Evolutionary conservation across 257 asterid genomes (phyloP).

Genomic region (Nicotiana paniculata): DNA sequence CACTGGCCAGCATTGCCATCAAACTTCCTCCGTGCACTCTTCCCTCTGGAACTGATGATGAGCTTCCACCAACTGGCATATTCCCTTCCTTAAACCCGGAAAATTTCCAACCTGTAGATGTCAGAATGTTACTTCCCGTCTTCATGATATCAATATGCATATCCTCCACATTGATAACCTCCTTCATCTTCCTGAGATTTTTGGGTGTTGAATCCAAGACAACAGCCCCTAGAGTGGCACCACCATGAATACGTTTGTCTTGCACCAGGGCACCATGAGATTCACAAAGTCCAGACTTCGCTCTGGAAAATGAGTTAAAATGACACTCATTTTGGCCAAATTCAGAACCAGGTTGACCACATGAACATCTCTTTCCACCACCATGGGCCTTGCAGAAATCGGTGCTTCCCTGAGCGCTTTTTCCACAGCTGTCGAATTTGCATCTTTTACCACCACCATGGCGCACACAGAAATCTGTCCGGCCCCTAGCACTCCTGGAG

Average conservation of each 20-base stretch:
- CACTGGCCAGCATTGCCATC: slow-evolving; percentile 43
- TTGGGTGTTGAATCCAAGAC: slow-evolving; percentile 32
- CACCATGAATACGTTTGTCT: slow-evolving; percentile 83
- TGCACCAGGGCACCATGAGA: slow-evolving; percentile 70
- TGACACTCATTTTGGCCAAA: slow-evolving; percentile 51
- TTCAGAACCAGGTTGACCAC: slow-evolving; percentile 72
- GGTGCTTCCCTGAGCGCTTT: slow-evolving; percentile 96
- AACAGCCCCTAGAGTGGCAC: slow-evolving; percentile 43
- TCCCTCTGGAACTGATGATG: slow-evolving; percentile 59
- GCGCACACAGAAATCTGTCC: slow-evolving; percentile 81
- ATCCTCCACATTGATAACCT: slow-evolving; percentile 24
- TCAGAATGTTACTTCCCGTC: slow-evolving; percentile 19
- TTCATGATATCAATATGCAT: slow-evolving; percentile 20
- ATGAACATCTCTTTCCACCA: slow-evolving; percentile 76
- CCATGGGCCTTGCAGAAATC: slow-evolving; percentile 96
- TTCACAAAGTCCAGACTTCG: slow-evolving; percentile 58
- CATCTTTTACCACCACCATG: slow-evolving; percentile 99
- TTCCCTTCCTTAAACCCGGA: slow-evolving; percentile 17
- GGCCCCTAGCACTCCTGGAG: slow-evolving; percentile 89
- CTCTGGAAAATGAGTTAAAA: slow-evolving; percentile 63
- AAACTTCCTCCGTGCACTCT: slow-evolving; percentile 93
- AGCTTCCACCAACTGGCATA: slow-evolving; percentile 17
- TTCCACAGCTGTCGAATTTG: slow-evolving; percentile 61
- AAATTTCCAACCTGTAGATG: slow-evolving; percentile 28
- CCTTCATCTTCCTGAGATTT: slow-evolving; percentile 29